Conservation (phyloP, 345 rosid genomes). For the Syzygium aromaticum region DNA sequence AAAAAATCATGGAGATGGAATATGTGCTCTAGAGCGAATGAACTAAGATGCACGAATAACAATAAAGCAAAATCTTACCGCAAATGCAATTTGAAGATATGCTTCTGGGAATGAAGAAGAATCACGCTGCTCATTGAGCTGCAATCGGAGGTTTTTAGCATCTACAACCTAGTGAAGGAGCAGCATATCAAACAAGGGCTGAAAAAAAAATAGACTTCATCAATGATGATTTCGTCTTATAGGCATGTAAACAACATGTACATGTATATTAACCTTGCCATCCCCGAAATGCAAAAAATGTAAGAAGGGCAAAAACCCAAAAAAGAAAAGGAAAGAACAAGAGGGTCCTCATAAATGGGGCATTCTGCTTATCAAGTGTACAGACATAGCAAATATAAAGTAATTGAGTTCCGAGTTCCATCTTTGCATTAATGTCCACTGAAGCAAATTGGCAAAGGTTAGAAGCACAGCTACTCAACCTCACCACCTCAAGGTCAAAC, state of each 20-base stretch:
- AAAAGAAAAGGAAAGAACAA: neutral
- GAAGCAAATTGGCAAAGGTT: neutral
- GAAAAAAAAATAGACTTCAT: neutral
- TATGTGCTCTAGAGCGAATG: neutral
- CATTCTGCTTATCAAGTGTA: neutral
- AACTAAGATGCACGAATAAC: neutral
- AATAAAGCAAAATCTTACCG: slow-evolving; percentile 33
- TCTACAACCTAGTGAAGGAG: slow-evolving; percentile 71
- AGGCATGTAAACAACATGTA: slow-evolving; percentile 2
- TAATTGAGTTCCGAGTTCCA: neutral
- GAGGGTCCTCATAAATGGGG: neutral
- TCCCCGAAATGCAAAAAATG: neutral
- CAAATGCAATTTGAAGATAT: slow-evolving; percentile 84
- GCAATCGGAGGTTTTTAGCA: slow-evolving; percentile 84
- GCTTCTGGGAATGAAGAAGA: slow-evolving; percentile 87
- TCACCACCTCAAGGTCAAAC: neutral
- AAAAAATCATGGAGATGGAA: neutral
- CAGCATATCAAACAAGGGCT: neutral
- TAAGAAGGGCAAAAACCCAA: neutral
- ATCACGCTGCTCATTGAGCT: slow-evolving; percentile 43
- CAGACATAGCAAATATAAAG: neutral
- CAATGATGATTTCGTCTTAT: neutral
- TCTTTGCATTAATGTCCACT: neutral
- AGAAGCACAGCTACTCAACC: neutral
- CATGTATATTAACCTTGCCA: neutral